Conservation (phyloP, 2,329 filamentous ascomycete genomes). For the Pseudopithomyces chartarum region DNA sequence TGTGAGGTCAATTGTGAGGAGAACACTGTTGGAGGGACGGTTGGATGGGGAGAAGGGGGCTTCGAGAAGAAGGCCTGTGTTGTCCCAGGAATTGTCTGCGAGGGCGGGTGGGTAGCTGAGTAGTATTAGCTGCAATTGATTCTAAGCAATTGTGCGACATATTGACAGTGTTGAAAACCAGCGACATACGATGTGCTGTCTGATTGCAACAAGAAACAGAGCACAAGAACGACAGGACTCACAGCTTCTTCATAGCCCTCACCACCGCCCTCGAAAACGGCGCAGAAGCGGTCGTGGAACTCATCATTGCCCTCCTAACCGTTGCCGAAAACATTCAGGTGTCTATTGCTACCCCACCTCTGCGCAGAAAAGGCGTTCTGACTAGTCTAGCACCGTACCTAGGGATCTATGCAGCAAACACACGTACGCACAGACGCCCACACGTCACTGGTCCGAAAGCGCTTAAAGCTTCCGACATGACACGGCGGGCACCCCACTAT, state of each 20-base stretch:
- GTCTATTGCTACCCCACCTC: not conserved
- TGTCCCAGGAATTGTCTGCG: slow-evolving; percentile 91
- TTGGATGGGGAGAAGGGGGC: slow-evolving; percentile 64
- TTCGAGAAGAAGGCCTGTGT: slow-evolving; percentile 83
- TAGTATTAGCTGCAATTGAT: slow-evolving; percentile 5
- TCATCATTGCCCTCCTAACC: slow-evolving; percentile 47
- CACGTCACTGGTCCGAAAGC: slow-evolving; percentile 19
- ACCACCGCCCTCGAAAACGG: slow-evolving; percentile 74
- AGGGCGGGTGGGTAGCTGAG: slow-evolving; percentile 83
- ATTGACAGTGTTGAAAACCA: not conserved
- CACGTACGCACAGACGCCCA: slow-evolving; percentile 13
- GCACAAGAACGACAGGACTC: no score
- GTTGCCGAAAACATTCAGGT: slow-evolving; percentile 41
- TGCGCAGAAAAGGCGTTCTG: not conserved
- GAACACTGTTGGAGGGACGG: slow-evolving; percentile 67
- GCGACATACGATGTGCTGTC: not conserved
- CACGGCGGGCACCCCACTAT: slow-evolving; percentile 14
- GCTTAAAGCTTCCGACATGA: slow-evolving; percentile 9
- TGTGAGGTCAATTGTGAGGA: slow-evolving; percentile 91
- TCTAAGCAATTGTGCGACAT: not conserved
- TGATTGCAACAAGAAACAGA: not conserved
- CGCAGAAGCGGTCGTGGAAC: slow-evolving; percentile 50
- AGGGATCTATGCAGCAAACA: not conserved
- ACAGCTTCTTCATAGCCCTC: slow-evolving; percentile 79
- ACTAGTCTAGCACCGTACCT: not conserved